Evolutionary conservation across 2,329 filamentous ascomycete genomes (phyloP).

Genomic region (Nigrospora oryzae): DNA sequence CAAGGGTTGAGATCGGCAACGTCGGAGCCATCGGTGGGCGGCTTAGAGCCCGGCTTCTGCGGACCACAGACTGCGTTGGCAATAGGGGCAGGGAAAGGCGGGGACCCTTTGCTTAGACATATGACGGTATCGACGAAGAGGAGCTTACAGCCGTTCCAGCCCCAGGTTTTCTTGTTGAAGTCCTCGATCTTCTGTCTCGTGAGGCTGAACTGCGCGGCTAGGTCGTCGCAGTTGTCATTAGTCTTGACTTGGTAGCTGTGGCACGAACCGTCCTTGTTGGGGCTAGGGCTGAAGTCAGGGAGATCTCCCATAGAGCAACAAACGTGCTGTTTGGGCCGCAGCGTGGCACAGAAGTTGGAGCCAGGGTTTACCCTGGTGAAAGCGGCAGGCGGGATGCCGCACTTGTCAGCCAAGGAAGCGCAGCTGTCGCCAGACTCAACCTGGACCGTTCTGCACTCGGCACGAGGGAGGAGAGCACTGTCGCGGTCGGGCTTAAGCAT

Average conservation of each 20-base stretch:
- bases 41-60: constrained; percentile 1
- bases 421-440: constrained; percentile 13
- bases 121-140: constrained; percentile 8
- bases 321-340: constrained; percentile 22
- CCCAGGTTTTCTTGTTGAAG: constrained; percentile 13
- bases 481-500: too few relatives aligned
- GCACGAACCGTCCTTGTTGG: constrained; percentile 25
- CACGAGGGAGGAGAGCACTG: neutral
- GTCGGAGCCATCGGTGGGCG: neutral
- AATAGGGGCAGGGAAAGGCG: constrained; percentile 9
- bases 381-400: constrained; percentile 11
- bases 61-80: constrained; percentile 10
- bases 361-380: constrained; percentile 16
- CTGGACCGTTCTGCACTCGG: neutral
- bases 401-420: constrained; percentile 11
- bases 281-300: constrained; percentile 23
- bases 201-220: constrained; percentile 14
- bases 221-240: constrained; percentile 21
- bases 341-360: constrained; percentile 18
- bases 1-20: constrained; percentile 6
- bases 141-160: constrained; percentile 7
- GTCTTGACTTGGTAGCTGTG: constrained; percentile 18
- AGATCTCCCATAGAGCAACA: constrained; percentile 27
- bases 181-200: constrained; percentile 6
- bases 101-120: constrained; percentile 11